Evolutionary conservation across 805 yeast species (phyloP), one percentile per base, ranked within the genome.

Genomic region (Metschnikowia similis): DNA sequence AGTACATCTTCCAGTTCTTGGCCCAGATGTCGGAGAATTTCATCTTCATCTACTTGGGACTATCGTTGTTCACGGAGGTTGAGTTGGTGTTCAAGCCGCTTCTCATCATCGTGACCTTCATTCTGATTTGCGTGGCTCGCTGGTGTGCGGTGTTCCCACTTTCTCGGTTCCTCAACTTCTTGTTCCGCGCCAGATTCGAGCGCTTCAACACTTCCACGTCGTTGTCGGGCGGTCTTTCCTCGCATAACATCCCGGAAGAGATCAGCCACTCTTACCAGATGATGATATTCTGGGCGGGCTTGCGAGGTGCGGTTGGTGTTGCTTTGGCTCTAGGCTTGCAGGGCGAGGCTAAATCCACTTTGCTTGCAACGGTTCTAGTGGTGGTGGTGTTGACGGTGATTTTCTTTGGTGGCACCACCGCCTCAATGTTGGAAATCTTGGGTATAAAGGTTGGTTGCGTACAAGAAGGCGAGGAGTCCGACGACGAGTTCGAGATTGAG

Each of bases 201-300:
- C 66, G 63, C 42, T 68, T 67, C 54, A 63, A 64, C 41, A 58
- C 62, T 26, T 51, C 69, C 52, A 58, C 56, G 16, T 56, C 58
- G 9, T 42, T 61, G 45, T 60, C 55, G 34, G 75, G 82, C 21
- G 83, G 82, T 6, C 59, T 71, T 9, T 56, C 71, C 2, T 59
- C 69, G 6, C 69, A 64, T 61, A 60, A 76, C 2, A 70, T 78
- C 9, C 86, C 87, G 1, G 97, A 90, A 60, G 98, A 92, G 69
- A 90, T 94, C 54, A 94, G 96, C 27, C 92, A 89, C 61, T 89
- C 86, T 53, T 94, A 94, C 67, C 99, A 94, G 70, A 89, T 90
- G 88, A 94, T 94, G 99, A 89, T 92, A 45, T 94, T 94, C 66
- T 94, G 99, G 99, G 99, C 99, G 2, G 99, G 99, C 3, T 75